Evolutionary conservation across 345 rosid species (phyloP).

Genomic region (Heritiera fomes): DNA sequence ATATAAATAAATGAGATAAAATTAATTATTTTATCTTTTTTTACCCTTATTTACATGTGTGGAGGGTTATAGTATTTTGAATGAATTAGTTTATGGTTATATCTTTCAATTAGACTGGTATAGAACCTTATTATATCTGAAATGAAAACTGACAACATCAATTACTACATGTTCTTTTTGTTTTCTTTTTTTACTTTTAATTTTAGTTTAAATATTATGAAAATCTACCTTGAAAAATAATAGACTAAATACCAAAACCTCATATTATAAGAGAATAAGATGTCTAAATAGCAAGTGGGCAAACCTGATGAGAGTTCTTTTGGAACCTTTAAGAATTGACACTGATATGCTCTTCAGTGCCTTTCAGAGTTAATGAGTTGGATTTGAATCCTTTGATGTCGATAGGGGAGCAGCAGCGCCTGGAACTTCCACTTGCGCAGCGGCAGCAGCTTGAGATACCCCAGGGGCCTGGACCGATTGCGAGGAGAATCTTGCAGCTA

Average conservation of each 20-base stretch:
- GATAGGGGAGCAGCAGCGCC: not conserved
- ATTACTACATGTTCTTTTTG: too few species aligned
- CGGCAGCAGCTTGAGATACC: slow-evolving; percentile 17
- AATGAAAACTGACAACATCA: too few species aligned
- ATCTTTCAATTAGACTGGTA: too few species aligned
- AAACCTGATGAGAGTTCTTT: slow-evolving; percentile 11
- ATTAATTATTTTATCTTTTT: too few species aligned
- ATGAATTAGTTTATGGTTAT: too few species aligned
- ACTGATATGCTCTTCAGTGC: not conserved
- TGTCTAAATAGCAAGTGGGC: slow-evolving; percentile 7
- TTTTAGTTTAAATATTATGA: not conserved
- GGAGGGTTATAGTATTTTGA: too few species aligned
- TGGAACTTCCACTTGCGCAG: not conserved
- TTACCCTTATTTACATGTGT: not conserved
- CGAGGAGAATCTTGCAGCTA: slow-evolving; percentile 20
- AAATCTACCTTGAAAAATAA: not conserved
- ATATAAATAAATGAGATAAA: too few species aligned
- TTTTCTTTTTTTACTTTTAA: too few species aligned
- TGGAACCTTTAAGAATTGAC: not conserved
- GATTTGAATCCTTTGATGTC: slow-evolving; percentile 22
- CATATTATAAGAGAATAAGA: not conserved
- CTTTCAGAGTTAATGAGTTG: not conserved
- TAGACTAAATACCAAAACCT: not conserved
- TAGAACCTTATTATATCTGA: too few species aligned
- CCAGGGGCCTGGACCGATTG: slow-evolving; percentile 22